Evolutionary conservation across 345 rosid species (phyloP).

Genomic region (Brassica rapa): DNA sequence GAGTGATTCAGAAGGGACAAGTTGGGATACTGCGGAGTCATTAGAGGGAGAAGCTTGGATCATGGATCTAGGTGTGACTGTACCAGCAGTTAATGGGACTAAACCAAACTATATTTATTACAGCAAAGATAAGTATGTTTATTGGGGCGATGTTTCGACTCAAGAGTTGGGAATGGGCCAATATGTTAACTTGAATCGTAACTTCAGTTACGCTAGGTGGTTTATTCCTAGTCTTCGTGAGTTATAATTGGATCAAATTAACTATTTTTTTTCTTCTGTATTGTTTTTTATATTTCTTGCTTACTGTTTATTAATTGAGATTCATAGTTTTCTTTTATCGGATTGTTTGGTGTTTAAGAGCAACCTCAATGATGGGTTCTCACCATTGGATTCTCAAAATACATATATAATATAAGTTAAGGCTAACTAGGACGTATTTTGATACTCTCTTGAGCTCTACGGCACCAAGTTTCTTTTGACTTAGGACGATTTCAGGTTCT

Average conservation of each 20-base stretch:
- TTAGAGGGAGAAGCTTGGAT: slow-evolving; percentile 1
- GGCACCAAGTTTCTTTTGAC: slow-evolving; percentile 17
- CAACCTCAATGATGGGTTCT: no score
- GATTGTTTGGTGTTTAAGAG: not conserved
- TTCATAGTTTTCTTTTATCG: not conserved
- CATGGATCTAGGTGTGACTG: not conserved
- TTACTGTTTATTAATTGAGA: not conserved
- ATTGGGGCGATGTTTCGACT: not conserved
- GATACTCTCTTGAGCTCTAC: slow-evolving; percentile 17
- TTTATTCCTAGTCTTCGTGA: slow-evolving; percentile 9
- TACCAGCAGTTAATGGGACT: not conserved
- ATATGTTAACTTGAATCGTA: not conserved
- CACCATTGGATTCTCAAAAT: no score
- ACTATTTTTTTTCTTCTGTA: not conserved
- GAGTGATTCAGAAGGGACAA: not conserved
- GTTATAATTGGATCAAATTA: not conserved
- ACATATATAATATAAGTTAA: no score
- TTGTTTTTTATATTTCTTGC: not conserved
- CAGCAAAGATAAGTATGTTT: not conserved
- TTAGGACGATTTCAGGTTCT: slow-evolving; percentile 10
- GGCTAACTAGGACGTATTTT: not conserved
- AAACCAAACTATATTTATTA: slow-evolving; percentile 2
- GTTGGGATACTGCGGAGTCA: not conserved
- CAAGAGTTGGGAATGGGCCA: not conserved
- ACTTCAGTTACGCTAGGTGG: not conserved